Evolutionary conservation across 2,329 filamentous ascomycete genomes (phyloP).

Genomic region (Fusarium paranaense): DNA sequence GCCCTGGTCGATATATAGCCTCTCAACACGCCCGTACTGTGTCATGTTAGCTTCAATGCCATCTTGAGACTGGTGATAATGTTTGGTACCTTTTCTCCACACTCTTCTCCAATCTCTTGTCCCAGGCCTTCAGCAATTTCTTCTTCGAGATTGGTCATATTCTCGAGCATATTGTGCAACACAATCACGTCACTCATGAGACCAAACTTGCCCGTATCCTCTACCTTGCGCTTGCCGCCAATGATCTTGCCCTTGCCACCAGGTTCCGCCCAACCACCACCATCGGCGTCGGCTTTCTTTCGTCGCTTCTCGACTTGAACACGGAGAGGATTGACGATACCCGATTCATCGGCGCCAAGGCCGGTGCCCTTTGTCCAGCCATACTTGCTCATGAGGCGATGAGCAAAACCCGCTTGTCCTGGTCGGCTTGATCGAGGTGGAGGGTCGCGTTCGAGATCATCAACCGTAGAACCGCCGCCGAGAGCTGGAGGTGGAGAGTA

Average conservation of each 20-base stretch:
- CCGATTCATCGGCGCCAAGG: conserved; percentile 82
- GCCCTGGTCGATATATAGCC: conserved; percentile 78
- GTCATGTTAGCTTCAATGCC: conserved; percentile 22
- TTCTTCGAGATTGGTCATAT: conserved; percentile 78
- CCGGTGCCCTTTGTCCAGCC: conserved; percentile 92
- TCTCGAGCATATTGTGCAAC: conserved; percentile 85
- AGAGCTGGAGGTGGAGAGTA: conserved; percentile 61
- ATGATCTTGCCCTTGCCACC: conserved; percentile 82
- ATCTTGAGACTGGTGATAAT: neutral
- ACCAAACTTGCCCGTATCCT: conserved; percentile 66
- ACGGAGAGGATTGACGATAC: conserved; percentile 85
- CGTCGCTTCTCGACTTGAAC: conserved; percentile 89
- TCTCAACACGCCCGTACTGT: conserved; percentile 85
- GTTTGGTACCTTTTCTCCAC: conserved; percentile 75
- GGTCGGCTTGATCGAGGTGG: conserved; percentile 73
- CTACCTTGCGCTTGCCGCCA: conserved; percentile 73
- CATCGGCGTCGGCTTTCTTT: conserved; percentile 81
- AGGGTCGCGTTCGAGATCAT: conserved; percentile 47
- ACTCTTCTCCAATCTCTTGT: conserved; percentile 96
- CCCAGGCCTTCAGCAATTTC: conserved; percentile 82
- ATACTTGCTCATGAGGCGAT: conserved; percentile 91
- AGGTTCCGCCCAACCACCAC: conserved; percentile 80
- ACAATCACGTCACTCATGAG: conserved; percentile 86
- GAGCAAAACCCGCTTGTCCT: conserved; percentile 85
- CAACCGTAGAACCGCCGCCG: conserved; percentile 56